Evolutionary conservation across 2,329 filamentous ascomycete species (phyloP).

Genomic region (Sporothrix luriei): DNA sequence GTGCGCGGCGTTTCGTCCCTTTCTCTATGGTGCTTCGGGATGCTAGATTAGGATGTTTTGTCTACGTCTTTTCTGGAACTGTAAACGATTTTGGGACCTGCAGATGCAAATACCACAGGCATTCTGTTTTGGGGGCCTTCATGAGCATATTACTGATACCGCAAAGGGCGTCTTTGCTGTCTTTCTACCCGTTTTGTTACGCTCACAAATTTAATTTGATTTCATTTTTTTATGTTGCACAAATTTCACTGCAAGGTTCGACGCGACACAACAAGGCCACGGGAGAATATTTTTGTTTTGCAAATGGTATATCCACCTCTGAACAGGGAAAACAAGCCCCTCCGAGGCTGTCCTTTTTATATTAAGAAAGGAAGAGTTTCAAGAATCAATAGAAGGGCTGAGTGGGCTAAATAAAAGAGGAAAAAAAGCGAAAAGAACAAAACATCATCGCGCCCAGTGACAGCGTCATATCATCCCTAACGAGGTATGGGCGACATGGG

Average conservation of each 20-base stretch:
- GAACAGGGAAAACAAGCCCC: slow-evolving; percentile 19
- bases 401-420: slow-evolving; percentile 31
- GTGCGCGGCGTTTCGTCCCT: slow-evolving; percentile 2
- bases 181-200: background rate
- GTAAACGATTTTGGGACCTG: background rate
- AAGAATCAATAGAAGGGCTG: slow-evolving; percentile 32
- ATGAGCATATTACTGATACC: slow-evolving; percentile 12
- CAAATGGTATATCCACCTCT: slow-evolving; percentile 30
- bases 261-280: background rate
- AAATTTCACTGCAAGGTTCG: background rate
- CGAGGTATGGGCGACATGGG: too few relatives aligned
- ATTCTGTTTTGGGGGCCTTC: background rate
- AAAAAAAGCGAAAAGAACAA: slow-evolving; percentile 31
- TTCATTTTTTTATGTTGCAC: background rate
- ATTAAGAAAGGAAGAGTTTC: slow-evolving; percentile 13
- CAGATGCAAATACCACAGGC: background rate
- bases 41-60: background rate
- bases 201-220: background rate
- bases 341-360: slow-evolving; percentile 13
- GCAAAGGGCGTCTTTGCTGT: slow-evolving; percentile 3
- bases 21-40: background rate
- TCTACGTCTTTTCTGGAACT: background rate
- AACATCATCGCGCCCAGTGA: slow-evolving; percentile 18
- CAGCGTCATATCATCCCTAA: background rate
- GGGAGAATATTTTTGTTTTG: background rate